A percentile compares a stretch with the other conserved stretches of the same genome.
Evolutionary conservation across 106 monocot species (phyloP).

Genomic region (Agapanthus africanus): DNA sequence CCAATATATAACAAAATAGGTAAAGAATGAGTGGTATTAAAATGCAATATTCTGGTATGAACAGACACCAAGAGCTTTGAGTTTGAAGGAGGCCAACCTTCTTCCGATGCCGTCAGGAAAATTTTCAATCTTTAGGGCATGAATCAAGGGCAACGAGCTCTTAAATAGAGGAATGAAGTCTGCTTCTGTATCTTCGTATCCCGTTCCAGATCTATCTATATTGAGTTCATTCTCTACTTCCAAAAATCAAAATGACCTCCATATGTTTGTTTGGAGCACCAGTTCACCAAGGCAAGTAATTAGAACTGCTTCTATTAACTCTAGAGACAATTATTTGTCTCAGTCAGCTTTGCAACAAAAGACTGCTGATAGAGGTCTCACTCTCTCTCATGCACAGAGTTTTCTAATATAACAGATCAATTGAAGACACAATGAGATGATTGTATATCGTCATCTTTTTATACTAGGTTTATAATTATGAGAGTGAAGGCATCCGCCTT

Average conservation of each 20-base stretch:
- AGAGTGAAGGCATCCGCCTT: no score
- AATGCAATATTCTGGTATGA: no score
- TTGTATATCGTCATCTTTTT: no score
- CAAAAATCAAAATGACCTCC: background rate
- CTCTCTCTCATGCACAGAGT: no score
- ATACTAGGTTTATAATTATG: no score
- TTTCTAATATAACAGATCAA: no score
- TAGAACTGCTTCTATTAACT: background rate
- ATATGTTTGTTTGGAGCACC: conserved; percentile 10
- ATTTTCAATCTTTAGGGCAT: background rate
- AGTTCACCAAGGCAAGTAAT: background rate
- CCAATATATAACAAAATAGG: no score
- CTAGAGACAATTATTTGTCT: background rate
- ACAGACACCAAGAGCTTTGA: no score
- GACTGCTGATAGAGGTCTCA: no score
- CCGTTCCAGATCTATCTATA: background rate
- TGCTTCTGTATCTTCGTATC: background rate
- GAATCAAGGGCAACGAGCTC: background rate
- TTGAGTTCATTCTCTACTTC: background rate
- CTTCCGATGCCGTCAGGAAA: conserved; percentile 1
- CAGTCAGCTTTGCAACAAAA: background rate
- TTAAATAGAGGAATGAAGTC: background rate
- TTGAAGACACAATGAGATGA: no score
- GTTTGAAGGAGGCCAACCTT: background rate
- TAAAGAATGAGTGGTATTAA: no score